Evolutionary conservation across 2,329 filamentous ascomycete species (phyloP).

Genomic region (Fusarium liriodendri): DNA sequence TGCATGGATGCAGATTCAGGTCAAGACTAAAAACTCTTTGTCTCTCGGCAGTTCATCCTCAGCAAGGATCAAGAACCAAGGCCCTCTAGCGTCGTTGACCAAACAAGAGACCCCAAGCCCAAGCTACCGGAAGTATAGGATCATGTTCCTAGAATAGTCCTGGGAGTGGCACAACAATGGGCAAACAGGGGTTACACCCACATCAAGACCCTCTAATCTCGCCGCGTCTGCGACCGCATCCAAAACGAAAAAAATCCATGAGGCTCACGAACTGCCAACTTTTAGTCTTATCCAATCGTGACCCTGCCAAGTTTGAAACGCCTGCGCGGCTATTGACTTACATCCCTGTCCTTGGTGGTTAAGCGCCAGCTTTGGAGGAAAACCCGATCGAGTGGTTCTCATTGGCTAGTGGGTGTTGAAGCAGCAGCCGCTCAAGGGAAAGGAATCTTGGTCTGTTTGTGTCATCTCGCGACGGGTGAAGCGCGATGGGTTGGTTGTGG

Average conservation of each 20-base stretch:
- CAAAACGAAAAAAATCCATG: slow-evolving; percentile 27
- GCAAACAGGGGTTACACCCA: slow-evolving; percentile 16
- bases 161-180: background rate
- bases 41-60: background rate
- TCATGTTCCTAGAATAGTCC: slow-evolving; percentile 20
- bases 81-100: slow-evolving; percentile 2
- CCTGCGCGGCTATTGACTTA: slow-evolving; percentile 31
- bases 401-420: slow-evolving; percentile 10
- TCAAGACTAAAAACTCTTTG: slow-evolving; percentile 8
- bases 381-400: background rate
- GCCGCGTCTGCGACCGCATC: slow-evolving; percentile 43
- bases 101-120: slow-evolving; percentile 2
- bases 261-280: slow-evolving; percentile 36
- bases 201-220: slow-evolving; percentile 40
- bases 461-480: slow-evolving; percentile 19
- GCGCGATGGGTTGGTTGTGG: slow-evolving; percentile 22
- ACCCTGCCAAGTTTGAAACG: slow-evolving; percentile 24
- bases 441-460: slow-evolving; percentile 6
- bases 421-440: background rate
- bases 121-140: slow-evolving; percentile 18
- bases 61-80: slow-evolving; percentile 7
- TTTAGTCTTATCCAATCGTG: slow-evolving; percentile 36
- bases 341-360: slow-evolving; percentile 20
- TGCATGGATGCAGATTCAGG: slow-evolving; percentile 26
- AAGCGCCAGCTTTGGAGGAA: slow-evolving; percentile 25